Evolutionary conservation across 768 basidiomycete genomes (phyloP).

Genomic region (Leccinum disarticulatum): DNA sequence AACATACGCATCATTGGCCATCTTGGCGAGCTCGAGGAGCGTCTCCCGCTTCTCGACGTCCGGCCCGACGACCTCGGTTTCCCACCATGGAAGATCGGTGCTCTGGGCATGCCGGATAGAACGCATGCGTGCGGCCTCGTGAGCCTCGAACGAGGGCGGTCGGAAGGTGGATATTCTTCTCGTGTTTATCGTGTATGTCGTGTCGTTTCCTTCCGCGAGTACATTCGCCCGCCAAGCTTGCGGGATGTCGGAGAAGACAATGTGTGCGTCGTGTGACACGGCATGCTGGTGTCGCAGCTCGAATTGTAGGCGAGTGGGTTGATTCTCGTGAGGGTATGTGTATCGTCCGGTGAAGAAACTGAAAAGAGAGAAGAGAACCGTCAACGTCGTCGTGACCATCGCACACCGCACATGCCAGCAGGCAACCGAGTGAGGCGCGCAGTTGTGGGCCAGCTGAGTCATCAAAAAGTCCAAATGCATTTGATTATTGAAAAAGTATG

Average conservation of each 20-base stretch:
- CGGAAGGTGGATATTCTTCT: constrained; percentile 39
- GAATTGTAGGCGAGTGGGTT: constrained; percentile 38
- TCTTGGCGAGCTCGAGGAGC: constrained; percentile 84
- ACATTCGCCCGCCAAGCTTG: constrained; percentile 8
- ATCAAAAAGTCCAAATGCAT: constrained; percentile 8
- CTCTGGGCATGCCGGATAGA: constrained; percentile 49
- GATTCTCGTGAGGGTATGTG: not conserved
- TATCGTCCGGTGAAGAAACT: constrained; percentile 17
- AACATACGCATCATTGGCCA: constrained; percentile 92
- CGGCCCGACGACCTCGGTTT: constrained; percentile 70
- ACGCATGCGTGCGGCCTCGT: constrained; percentile 43
- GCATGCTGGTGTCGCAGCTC: constrained; percentile 65
- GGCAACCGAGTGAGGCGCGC: not conserved
- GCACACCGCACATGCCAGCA: constrained; percentile 9
- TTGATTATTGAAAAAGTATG: not conserved
- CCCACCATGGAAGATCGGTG: constrained; percentile 62
- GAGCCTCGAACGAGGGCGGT: constrained; percentile 48
- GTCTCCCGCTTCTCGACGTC: constrained; percentile 76
- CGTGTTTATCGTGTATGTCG: constrained; percentile 40
- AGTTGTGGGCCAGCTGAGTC: constrained; percentile 15
- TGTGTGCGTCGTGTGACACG: constrained; percentile 44
- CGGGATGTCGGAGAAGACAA: constrained; percentile 55
- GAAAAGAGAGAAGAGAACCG: constrained; percentile 47
- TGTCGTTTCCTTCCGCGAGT: constrained; percentile 13
- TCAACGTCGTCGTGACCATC: constrained; percentile 44